Evolutionary conservation across 1,284 basidiomycete genomes (phyloP).

Genomic region (Ustilago sp.): DNA sequence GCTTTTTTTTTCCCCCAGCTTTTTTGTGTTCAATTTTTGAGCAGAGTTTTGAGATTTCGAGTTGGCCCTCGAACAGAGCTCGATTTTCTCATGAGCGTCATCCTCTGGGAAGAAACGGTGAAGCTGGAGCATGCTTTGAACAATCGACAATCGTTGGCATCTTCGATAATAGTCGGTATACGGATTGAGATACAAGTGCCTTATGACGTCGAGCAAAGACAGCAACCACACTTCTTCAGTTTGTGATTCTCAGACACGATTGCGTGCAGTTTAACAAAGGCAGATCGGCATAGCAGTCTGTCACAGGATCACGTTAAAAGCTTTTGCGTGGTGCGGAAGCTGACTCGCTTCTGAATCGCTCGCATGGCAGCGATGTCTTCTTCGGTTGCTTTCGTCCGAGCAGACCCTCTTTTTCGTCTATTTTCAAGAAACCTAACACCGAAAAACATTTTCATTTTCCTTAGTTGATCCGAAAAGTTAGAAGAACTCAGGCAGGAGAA

Average conservation of each 20-base stretch:
- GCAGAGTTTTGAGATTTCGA: too few relatives aligned
- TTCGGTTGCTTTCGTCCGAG: constrained; percentile 37
- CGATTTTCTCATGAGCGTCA: too few relatives aligned
- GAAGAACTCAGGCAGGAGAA: constrained; percentile 1
- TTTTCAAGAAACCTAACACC: not conserved
- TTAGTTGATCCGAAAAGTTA: constrained; percentile 2
- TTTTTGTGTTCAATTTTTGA: too few relatives aligned
- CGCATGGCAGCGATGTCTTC: constrained; percentile 1
- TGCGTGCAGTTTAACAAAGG: not conserved
- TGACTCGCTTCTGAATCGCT: not conserved
- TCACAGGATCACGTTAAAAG: not conserved
- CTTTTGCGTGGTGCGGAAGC: constrained; percentile 6
- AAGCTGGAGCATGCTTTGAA: too few relatives aligned
- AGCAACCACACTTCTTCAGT: too few relatives aligned
- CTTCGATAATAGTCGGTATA: too few relatives aligned
- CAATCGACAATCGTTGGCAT: too few relatives aligned
- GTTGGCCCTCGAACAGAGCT: too few relatives aligned
- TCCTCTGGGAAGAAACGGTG: too few relatives aligned
- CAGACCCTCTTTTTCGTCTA: constrained; percentile 10
- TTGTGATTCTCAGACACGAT: not conserved
- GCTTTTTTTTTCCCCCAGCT: not conserved
- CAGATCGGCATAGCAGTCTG: not conserved
- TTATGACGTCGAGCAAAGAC: too few relatives aligned
- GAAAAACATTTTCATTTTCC: not conserved
- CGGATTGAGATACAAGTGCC: too few relatives aligned